Percentiles rank a stretch among this genome's conserved stretches.
phyloP scores from a whole-genome alignment of 352 stramenopile species.

The Globisporangium takayamanum region DNA sequence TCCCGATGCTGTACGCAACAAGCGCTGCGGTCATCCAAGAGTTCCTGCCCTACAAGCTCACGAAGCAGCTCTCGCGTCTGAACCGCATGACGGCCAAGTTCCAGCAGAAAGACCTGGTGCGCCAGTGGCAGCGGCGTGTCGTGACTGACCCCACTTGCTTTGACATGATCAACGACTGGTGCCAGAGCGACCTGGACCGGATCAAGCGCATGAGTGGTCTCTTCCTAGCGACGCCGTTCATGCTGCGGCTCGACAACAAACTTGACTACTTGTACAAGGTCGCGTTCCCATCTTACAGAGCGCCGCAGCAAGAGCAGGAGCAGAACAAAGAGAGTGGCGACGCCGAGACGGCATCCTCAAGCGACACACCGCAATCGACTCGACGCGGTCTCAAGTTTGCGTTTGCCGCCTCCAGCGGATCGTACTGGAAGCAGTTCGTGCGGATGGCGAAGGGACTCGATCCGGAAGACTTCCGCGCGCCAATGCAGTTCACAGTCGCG shows the following conservation, averaged over 20 bases:
- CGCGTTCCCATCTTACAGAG: slow-evolving; percentile 28
- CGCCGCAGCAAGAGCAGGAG: neutral
- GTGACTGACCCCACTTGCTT: slow-evolving; percentile 38
- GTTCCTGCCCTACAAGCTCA: slow-evolving; percentile 53
- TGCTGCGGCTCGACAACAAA: slow-evolving; percentile 68
- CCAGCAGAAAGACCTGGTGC: slow-evolving; percentile 34
- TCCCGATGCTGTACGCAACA: slow-evolving; percentile 39
- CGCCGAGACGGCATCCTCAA: neutral
- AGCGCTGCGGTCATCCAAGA: slow-evolving; percentile 26
- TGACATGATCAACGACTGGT: slow-evolving; percentile 71
- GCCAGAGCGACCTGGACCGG: slow-evolving; percentile 28
- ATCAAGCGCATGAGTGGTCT: slow-evolving; percentile 54
- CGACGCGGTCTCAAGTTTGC: slow-evolving; percentile 32
- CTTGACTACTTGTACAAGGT: slow-evolving; percentile 37
- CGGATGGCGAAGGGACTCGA: slow-evolving; percentile 27
- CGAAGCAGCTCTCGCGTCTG: slow-evolving; percentile 43
- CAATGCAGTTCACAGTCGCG: slow-evolving; percentile 32
- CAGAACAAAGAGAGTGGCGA: neutral
- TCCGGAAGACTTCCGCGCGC: slow-evolving; percentile 37
- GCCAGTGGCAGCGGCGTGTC: slow-evolving; percentile 37
- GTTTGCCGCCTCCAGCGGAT: slow-evolving; percentile 22
- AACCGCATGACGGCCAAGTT: slow-evolving; percentile 46
- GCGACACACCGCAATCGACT: neutral
- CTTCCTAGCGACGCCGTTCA: slow-evolving; percentile 32
- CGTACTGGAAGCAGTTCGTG: slow-evolving; percentile 50